These are phyloP conservation scores for Fusarium ambrosium DNA, from an alignment of 2,329 filamentous ascomycete genomes.

Conservation along the genomic window DNA sequence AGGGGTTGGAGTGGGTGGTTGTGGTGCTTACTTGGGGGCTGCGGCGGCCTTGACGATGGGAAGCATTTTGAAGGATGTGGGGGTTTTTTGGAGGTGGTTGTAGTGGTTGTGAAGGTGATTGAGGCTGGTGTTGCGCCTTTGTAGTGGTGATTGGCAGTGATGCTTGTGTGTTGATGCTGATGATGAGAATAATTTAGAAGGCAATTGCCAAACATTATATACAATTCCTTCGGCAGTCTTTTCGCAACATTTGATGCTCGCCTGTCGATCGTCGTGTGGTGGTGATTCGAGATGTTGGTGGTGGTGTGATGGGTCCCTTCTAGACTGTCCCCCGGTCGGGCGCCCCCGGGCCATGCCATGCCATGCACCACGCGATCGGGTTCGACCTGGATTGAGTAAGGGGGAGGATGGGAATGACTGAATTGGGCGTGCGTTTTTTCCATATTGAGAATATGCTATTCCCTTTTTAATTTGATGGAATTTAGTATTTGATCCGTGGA, in stretches of 20 bases:
- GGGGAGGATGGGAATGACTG: constrained; percentile 5
- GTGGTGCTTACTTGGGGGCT: constrained; percentile 32
- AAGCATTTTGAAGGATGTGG: constrained; percentile 32
- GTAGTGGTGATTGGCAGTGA: background rate
- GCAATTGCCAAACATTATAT: constrained; percentile 16
- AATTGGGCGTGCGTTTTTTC: background rate
- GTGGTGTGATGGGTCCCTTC: constrained; percentile 26
- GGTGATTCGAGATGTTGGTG: constrained; percentile 30
- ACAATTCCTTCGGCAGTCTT: background rate
- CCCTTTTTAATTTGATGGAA: background rate
- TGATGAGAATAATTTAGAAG: background rate
- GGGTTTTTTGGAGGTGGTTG: background rate
- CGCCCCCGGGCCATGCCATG: constrained; percentile 26
- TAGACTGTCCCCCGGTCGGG: constrained; percentile 24
- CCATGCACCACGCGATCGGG: constrained; percentile 24
- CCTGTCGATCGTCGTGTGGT: constrained; percentile 21
- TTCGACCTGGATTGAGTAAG: background rate
- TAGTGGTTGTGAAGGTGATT: background rate
- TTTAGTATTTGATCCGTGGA: background rate
- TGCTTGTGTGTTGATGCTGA: background rate
- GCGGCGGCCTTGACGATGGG: constrained; percentile 29
- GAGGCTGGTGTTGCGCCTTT: background rate
- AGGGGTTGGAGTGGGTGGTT: no score
- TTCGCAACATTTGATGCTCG: constrained; percentile 15
- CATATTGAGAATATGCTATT: background rate